Percentiles rank a stretch among this genome's conserved stretches.
phyloP scores from a whole-genome alignment of 2,329 filamentous ascomycete species.

The Grosmannia serpens region DNA sequence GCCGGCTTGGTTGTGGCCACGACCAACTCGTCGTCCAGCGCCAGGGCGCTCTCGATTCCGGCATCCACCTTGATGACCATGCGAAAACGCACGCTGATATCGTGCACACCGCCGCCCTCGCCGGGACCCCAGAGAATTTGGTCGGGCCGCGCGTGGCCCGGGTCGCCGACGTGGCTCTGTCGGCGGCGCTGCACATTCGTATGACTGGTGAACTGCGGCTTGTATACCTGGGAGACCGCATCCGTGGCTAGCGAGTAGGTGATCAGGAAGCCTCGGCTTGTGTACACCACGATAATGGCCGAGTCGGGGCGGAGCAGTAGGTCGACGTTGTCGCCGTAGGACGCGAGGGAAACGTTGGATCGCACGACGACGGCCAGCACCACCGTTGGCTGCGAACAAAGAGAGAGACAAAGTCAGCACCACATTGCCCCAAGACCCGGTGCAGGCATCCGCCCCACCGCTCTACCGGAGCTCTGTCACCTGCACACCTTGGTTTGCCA shows the following conservation, averaged over 20 bases:
- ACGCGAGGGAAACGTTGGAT: conserved; percentile 65
- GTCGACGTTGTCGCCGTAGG: conserved; percentile 76
- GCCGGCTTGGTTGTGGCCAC: conserved; percentile 86
- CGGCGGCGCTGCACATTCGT: conserved; percentile 50
- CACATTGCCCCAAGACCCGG: too few relatives aligned
- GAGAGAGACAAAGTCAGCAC: background rate
- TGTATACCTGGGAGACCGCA: conserved; percentile 71
- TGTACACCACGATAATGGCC: conserved; percentile 84
- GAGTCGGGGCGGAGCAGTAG: conserved; percentile 84
- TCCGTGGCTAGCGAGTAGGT: conserved; percentile 89
- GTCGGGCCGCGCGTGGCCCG: conserved; percentile 42
- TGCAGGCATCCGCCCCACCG: background rate
- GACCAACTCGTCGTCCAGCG: conserved; percentile 83
- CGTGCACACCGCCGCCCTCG: conserved; percentile 70
- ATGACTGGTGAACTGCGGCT: conserved; percentile 63
- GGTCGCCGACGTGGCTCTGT: conserved; percentile 49
- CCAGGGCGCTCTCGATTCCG: conserved; percentile 77
- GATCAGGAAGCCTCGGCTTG: conserved; percentile 74
- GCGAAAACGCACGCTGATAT: conserved; percentile 83
- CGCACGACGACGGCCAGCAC: conserved; percentile 77
- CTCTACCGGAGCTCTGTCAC: too few relatives aligned
- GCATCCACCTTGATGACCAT: conserved; percentile 99
- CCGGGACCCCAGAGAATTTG: conserved; percentile 63
- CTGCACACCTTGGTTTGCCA: conserved; percentile 81
- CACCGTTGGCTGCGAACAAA: conserved; percentile 56